A percentile compares a stretch with the other conserved stretches of the same genome.
Conservation (phyloP, 176 grass and related monocot genomes). For the Paspalum vaginatum region DNA sequence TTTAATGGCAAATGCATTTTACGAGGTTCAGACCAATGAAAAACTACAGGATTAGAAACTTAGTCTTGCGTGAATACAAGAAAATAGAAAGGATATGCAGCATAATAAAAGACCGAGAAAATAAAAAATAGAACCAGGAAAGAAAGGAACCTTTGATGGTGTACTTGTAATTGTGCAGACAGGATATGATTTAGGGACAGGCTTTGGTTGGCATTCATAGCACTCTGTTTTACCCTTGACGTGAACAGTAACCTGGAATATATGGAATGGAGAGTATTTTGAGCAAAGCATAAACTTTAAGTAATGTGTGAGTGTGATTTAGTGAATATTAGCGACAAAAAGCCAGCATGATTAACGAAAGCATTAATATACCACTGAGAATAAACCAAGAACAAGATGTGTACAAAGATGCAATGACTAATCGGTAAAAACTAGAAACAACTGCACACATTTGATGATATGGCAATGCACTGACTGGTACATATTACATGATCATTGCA, state of each 20-base stretch:
- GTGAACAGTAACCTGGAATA: constrained; percentile 90
- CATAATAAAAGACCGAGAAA: not conserved
- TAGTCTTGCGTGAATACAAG: not conserved
- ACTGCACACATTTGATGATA: not conserved
- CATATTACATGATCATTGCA: constrained; percentile 5
- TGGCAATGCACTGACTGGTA: not conserved
- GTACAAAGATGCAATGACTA: constrained; percentile 5
- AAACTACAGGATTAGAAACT: constrained; percentile 5
- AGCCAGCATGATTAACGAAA: not conserved
- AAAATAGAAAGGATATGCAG: constrained; percentile 2
- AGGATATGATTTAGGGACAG: constrained; percentile 85
- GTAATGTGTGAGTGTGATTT: not conserved
- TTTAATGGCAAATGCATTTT: not conserved
- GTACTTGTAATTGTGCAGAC: constrained; percentile 99
- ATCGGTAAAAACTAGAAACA: not conserved
- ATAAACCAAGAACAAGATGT: not conserved
- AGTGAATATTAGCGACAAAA: not conserved
- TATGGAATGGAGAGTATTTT: constrained; percentile 32
- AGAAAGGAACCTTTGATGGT: constrained; percentile 77
- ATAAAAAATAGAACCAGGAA: not conserved
- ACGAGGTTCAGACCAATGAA: not conserved
- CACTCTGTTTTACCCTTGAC: constrained; percentile 98
- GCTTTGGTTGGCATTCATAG: constrained; percentile 98
- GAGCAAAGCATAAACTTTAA: constrained; percentile 16
- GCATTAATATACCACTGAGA: not conserved